Evolutionary conservation across 1,284 basidiomycete species (phyloP), one percentile per base, ranked within the genome.

Genomic region (Fomitopsis betulina): DNA sequence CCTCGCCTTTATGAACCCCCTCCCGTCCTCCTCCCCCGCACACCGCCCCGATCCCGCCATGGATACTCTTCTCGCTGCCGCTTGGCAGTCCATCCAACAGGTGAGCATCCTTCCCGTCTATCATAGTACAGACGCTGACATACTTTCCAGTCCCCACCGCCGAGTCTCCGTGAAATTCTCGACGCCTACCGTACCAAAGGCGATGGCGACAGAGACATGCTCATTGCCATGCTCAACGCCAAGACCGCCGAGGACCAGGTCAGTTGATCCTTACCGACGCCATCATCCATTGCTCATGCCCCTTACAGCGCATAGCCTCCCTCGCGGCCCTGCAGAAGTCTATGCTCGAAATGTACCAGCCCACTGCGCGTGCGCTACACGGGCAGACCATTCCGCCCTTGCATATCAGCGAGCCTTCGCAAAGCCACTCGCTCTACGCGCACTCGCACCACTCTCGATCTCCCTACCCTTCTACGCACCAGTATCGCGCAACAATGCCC

Each of bases 201-300:
- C 58, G 91, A 94, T 63, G 93, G 92, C 51, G 93, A 96, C 79
- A 81, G 93, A 40, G 92, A 94, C 57, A 88, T 94, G 83, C 79
- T 96, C 27, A 80, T 95, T 52, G 85, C 91, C 64, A 91, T 96
- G 80, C 78, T 96, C 55, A 91, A 88, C 62, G 93, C 93, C 70
- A 95, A 96, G 76, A 84, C 86, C 60, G 87, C 93, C 25, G 93
- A 96, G 71, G 93, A 96, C 71, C 89, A 94, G 83, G 87, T 87
- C 49, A 57, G 79, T 71, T 38, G 15, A 42, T 51, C 40, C 27
- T 27, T 56, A 50, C 40, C 42, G 55, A 57, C 50, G 25, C 45
- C 52, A 30, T 56, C 49, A 57, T 53, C 55, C 51, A 27, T 23
- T 30, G 45, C 58, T 58, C 45, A 49, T 57, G 50, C 56, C 21